These are phyloP conservation scores for Cardamine chenopodiifolia DNA, from an alignment of 345 rosid species.

Conservation along the genomic window DNA sequence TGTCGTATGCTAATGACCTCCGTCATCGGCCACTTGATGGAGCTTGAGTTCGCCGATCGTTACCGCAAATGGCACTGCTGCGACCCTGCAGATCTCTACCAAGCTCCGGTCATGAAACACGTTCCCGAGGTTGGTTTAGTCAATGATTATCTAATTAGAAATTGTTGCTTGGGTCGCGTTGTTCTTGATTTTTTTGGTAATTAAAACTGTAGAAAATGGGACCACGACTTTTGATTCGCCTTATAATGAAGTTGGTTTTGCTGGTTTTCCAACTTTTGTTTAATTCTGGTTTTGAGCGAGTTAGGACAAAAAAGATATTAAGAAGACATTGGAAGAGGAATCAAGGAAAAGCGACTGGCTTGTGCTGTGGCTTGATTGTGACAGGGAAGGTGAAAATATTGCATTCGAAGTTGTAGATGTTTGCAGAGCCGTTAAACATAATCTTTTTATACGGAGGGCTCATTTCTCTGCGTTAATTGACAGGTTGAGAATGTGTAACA, in stretches of 20 bases:
- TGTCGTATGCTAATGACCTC: constrained; percentile 94
- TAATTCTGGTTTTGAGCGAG: constrained; percentile 19
- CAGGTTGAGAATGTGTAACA: constrained; percentile 52
- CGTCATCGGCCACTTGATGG: constrained; percentile 95
- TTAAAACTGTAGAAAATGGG: not conserved
- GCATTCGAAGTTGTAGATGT: constrained; percentile 89
- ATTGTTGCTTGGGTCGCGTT: too few relatives aligned
- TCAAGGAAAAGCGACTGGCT: constrained; percentile 93
- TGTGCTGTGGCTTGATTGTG: constrained; percentile 96
- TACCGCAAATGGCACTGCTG: constrained; percentile 97
- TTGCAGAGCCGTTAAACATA: constrained; percentile 58
- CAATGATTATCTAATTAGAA: not conserved
- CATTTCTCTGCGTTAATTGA: constrained; percentile 91
- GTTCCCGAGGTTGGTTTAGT: constrained; percentile 94
- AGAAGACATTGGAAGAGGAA: constrained; percentile 93
- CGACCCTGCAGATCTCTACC: constrained; percentile 85
- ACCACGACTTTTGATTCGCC: not conserved
- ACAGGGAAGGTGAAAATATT: constrained; percentile 97
- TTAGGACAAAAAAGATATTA: constrained; percentile 85
- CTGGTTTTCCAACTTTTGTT: too few relatives aligned
- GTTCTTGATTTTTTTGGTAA: not conserved
- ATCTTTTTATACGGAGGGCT: constrained; percentile 75
- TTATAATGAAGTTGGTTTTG: too few relatives aligned
- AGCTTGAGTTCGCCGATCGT: constrained; percentile 88
- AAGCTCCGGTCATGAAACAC: constrained; percentile 72